phyloP scores from a whole-genome alignment of 148 eudicot species.

The Amaranthus cruentus region DNA sequence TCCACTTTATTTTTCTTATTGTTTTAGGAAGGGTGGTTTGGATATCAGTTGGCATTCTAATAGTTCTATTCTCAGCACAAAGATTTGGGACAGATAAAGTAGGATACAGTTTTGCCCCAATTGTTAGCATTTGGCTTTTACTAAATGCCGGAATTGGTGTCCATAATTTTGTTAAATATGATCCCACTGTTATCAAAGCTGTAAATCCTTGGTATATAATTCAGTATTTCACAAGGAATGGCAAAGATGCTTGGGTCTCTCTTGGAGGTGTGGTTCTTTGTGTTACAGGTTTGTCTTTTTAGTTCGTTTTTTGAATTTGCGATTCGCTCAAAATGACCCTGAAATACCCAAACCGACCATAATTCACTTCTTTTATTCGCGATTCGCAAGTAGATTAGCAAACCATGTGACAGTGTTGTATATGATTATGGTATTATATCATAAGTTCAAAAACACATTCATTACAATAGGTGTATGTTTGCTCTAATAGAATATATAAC shows the following conservation, averaged over 20 bases:
- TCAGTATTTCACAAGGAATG: constrained; percentile 34
- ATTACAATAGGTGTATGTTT: too few relatives aligned
- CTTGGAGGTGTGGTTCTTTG: constrained; percentile 43
- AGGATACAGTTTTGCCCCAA: constrained; percentile 48
- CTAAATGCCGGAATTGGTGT: constrained; percentile 34
- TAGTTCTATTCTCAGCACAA: constrained; percentile 35
- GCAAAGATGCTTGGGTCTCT: constrained; percentile 37
- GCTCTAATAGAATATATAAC: too few relatives aligned
- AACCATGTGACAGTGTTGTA: too few relatives aligned
- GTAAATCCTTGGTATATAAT: constrained; percentile 37
- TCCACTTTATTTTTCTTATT: not conserved
- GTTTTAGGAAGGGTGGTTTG: constrained; percentile 32
- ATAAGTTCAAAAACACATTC: too few relatives aligned
- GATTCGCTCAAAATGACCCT: not conserved
- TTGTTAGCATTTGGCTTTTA: constrained; percentile 36
- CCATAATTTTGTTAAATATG: constrained; percentile 36
- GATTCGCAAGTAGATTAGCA: too few relatives aligned
- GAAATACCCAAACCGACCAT: too few relatives aligned
- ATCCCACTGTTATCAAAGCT: constrained; percentile 35
- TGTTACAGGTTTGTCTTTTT: constrained; percentile 26
- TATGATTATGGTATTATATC: too few relatives aligned
- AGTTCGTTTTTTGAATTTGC: not conserved
- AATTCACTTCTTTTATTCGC: too few relatives aligned
- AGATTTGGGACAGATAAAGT: constrained; percentile 49
- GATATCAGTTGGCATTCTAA: constrained; percentile 31